Conservation (phyloP, 805 yeast genomes). For the Suhomyces pyralidae region DNA sequence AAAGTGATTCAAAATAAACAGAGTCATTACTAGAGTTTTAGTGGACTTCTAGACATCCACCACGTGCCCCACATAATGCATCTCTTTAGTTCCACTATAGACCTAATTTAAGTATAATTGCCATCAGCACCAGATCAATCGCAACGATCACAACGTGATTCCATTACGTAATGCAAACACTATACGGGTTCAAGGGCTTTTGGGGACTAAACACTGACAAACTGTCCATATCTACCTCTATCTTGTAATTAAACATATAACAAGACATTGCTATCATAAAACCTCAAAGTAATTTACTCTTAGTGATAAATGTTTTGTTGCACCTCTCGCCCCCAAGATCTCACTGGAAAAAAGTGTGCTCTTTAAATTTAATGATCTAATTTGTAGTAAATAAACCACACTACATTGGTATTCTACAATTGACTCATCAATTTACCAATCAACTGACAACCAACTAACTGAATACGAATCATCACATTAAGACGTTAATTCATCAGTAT, state of each 20-base stretch:
- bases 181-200: background rate
- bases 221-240: background rate
- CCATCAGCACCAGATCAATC: background rate
- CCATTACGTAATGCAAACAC: background rate
- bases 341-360: conserved; percentile 2
- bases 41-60: background rate
- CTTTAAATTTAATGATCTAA: conserved; percentile 1
- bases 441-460: background rate
- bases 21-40: too few species aligned
- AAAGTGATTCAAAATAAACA: background rate
- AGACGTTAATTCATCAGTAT: background rate
- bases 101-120: background rate
- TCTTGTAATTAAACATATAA: background rate
- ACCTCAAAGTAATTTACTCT: background rate
- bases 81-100: background rate
- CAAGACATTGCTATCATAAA: background rate
- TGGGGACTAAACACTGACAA: background rate
- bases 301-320: background rate
- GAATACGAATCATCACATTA: background rate
- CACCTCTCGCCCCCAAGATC: background rate
- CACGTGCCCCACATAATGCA: background rate
- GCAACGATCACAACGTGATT: background rate
- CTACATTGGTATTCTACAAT: background rate
- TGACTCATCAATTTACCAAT: background rate
- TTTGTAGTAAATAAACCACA: background rate